These are phyloP conservation scores for Colletotrichum tropicicola DNA, from an alignment of 2,329 filamentous ascomycete species.

Conservation along the genomic window DNA sequence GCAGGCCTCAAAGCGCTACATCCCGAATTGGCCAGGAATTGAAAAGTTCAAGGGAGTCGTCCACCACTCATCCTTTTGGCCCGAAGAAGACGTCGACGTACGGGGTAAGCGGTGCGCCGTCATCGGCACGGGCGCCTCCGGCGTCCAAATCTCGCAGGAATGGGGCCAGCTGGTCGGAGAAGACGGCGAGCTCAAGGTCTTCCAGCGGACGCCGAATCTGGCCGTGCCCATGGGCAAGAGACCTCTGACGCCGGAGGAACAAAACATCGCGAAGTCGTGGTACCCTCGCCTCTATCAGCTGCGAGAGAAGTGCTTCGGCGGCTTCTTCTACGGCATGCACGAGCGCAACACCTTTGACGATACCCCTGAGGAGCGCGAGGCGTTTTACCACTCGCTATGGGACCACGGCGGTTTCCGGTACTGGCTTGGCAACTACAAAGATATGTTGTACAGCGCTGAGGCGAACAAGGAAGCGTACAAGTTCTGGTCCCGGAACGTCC, in stretches of 20 bases:
- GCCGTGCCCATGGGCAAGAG: slow-evolving; percentile 64
- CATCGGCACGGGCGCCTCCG: slow-evolving; percentile 72
- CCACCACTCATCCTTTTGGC: slow-evolving; percentile 70
- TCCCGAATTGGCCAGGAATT: slow-evolving; percentile 68
- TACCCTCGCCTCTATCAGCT: slow-evolving; percentile 62
- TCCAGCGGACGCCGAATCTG: slow-evolving; percentile 74
- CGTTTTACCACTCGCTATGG: slow-evolving; percentile 59
- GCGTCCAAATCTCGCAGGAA: slow-evolving; percentile 71
- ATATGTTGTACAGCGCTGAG: slow-evolving; percentile 53
- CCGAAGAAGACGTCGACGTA: slow-evolving; percentile 63
- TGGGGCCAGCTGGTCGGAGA: slow-evolving; percentile 52
- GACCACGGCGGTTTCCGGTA: slow-evolving; percentile 61
- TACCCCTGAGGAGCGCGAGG: slow-evolving; percentile 56
- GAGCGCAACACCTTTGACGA: slow-evolving; percentile 66
- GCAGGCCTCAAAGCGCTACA: slow-evolving; percentile 66
- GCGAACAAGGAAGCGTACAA: slow-evolving; percentile 63
- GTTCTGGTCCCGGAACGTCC: slow-evolving; percentile 63
- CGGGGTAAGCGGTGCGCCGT: slow-evolving; percentile 67
- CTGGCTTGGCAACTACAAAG: slow-evolving; percentile 64
- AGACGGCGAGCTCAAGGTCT: slow-evolving; percentile 63
- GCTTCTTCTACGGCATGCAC: slow-evolving; percentile 65
- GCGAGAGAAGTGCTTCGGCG: slow-evolving; percentile 61
- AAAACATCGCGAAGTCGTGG: slow-evolving; percentile 52
- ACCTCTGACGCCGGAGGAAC: slow-evolving; percentile 53
- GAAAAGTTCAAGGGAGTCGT: slow-evolving; percentile 67